Conservation (phyloP, 331 rosid species). For the Spiraea crenata region DNA sequence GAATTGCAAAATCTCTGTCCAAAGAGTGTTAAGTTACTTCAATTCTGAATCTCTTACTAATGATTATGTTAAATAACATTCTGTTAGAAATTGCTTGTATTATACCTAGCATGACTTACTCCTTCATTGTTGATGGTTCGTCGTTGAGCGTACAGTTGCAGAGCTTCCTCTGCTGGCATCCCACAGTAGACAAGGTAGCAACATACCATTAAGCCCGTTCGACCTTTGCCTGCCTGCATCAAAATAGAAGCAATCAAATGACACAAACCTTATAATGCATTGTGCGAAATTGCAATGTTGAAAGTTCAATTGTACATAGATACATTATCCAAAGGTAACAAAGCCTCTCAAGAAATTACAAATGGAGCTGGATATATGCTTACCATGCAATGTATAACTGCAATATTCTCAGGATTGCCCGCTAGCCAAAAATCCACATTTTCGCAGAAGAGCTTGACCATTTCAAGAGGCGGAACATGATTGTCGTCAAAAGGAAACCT, state of each 20-base stretch:
- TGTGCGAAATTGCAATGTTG: not conserved
- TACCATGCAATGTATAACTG: conserved; percentile 94
- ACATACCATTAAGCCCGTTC: conserved; percentile 90
- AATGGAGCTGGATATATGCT: conserved; percentile 8
- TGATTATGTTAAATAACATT: not conserved
- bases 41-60: not conserved
- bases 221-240: conserved; percentile 91
- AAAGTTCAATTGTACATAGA: not conserved
- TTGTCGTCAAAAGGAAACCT: conserved; percentile 85
- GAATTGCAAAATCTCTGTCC: not conserved
- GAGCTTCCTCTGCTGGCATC: conserved; percentile 82
- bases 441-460: conserved; percentile 77
- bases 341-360: not conserved
- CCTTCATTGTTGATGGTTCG: conserved; percentile 93
- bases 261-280: not conserved
- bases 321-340: not conserved
- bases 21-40: not conserved
- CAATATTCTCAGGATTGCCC: conserved; percentile 65
- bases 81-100: conserved; percentile 26
- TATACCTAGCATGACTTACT: conserved; percentile 73
- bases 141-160: conserved; percentile 79
- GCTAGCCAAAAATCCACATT: conserved; percentile 75
- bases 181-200: conserved; percentile 76
- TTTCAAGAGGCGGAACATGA: conserved; percentile 77
- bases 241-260: not conserved